These are phyloP conservation scores for Scheffersomyces segobiensis DNA, from an alignment of 1,139 yeast species.

Conservation along the genomic window DNA sequence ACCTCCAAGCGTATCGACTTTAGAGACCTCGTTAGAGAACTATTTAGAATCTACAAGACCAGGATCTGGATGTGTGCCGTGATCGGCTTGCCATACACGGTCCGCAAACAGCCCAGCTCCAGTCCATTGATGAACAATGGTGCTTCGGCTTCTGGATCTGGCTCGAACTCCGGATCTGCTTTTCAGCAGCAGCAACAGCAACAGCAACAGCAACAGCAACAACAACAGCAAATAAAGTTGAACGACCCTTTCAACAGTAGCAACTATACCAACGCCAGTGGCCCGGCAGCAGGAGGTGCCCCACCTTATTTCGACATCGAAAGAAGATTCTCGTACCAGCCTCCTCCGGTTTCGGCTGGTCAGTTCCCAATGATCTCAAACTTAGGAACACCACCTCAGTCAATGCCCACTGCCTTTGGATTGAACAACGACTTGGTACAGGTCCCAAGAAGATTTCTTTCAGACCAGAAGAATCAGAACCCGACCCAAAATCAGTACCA, in stretches of 20 bases:
- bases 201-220: constrained; percentile 5
- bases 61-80: constrained; percentile 32
- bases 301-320: constrained; percentile 1
- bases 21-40: constrained; percentile 26
- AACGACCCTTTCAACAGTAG: constrained; percentile 5
- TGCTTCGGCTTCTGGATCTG: neutral
- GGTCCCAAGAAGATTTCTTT: neutral
- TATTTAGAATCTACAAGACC: constrained; percentile 26
- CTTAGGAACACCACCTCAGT: neutral
- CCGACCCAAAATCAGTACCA: neutral
- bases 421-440: neutral
- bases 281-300: neutral
- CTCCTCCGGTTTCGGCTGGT: neutral
- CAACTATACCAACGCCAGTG: neutral
- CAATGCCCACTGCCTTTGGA: neutral
- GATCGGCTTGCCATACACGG: constrained; percentile 19
- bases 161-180: neutral
- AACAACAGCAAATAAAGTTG: constrained; percentile 1
- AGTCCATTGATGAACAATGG: constrained; percentile 4
- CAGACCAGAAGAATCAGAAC: neutral
- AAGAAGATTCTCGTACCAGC: constrained; percentile 1
- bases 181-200: constrained; percentile 5
- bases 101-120: constrained; percentile 3
- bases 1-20: constrained; percentile 25
- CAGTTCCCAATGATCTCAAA: neutral